These are phyloP conservation scores for Populus hybrid DNA, from an alignment of 441 rosid genomes.

Conservation along the genomic window DNA sequence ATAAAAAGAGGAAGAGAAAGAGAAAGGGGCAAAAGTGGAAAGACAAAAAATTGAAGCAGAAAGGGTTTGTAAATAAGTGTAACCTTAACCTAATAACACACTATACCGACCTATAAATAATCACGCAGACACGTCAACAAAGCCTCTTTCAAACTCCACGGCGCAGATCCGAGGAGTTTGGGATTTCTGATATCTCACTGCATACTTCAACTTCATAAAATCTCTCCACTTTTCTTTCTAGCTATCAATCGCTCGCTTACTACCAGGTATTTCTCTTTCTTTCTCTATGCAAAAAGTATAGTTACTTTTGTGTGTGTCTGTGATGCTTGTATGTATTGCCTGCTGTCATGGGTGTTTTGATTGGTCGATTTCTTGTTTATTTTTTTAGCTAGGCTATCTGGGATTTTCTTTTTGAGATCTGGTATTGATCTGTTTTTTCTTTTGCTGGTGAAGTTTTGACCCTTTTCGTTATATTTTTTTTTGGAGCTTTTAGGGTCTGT, in stretches of 20 bases:
- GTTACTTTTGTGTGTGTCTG: neutral
- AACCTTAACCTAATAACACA: slow-evolving; percentile 12
- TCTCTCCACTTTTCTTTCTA: slow-evolving; percentile 1
- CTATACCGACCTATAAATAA: slow-evolving; percentile 11
- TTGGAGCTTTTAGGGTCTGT: neutral
- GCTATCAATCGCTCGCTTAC: neutral
- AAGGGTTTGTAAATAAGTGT: neutral
- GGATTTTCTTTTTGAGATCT: slow-evolving; percentile 19
- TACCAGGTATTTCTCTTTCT: slow-evolving; percentile 35
- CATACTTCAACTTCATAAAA: neutral
- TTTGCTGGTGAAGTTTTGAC: neutral
- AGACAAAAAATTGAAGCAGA: neutral
- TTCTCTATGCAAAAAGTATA: neutral
- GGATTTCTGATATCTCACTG: slow-evolving; percentile 39
- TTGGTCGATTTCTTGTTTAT: slow-evolving; percentile 13
- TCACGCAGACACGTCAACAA: neutral
- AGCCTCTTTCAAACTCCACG: slow-evolving; percentile 56
- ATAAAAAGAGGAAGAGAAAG: neutral
- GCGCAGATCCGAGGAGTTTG: slow-evolving; percentile 92
- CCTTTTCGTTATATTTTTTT: neutral
- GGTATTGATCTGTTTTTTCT: slow-evolving; percentile 16
- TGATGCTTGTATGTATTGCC: neutral
- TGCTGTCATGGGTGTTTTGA: neutral
- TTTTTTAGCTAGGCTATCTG: neutral
- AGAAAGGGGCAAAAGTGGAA: neutral